Evolutionary conservation across 2,329 filamentous ascomycete genomes (phyloP).

Genomic region (Fusarium torreyae): DNA sequence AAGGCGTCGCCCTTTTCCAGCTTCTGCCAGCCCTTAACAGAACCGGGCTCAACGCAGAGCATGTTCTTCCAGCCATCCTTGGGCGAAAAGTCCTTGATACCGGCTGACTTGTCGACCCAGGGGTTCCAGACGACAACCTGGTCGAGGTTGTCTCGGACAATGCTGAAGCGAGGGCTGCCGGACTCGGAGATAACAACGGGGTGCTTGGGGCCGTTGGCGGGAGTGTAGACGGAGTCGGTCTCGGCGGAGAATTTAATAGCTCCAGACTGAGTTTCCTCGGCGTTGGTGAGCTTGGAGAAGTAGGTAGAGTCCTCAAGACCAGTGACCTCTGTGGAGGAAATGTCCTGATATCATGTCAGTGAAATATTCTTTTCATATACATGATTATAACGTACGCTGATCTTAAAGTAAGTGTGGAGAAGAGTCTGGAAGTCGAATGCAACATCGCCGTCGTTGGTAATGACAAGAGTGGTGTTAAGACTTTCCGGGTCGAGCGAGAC

Average conservation of each 20-base stretch:
- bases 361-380: background rate
- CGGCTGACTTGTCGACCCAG: constrained; percentile 86
- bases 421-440: constrained; percentile 93
- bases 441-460: constrained; percentile 87
- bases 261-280: constrained; percentile 75
- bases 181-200: constrained; percentile 73
- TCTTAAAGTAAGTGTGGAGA: constrained; percentile 89
- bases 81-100: constrained; percentile 89
- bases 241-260: constrained; percentile 81
- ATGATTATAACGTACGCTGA: constrained; percentile 73
- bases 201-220: constrained; percentile 71
- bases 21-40: constrained; percentile 85
- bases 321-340: constrained; percentile 78
- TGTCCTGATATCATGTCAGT: constrained; percentile 73
- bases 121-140: constrained; percentile 98
- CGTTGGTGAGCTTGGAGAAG: constrained; percentile 84
- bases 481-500: constrained; percentile 84
- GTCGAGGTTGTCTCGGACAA: constrained; percentile 86
- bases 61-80: constrained; percentile 93
- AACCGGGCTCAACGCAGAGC: constrained; percentile 93
- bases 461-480: constrained; percentile 85
- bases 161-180: constrained; percentile 76
- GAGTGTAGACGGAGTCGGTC: constrained; percentile 90
- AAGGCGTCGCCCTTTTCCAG: constrained; percentile 83
- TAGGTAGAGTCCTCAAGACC: constrained; percentile 85